Percentiles rank a stretch among this genome's conserved stretches.
These are phyloP conservation scores for Fusarium sp. DNA, from an alignment of 2,329 filamentous ascomycete species.

Conservation along the genomic window DNA sequence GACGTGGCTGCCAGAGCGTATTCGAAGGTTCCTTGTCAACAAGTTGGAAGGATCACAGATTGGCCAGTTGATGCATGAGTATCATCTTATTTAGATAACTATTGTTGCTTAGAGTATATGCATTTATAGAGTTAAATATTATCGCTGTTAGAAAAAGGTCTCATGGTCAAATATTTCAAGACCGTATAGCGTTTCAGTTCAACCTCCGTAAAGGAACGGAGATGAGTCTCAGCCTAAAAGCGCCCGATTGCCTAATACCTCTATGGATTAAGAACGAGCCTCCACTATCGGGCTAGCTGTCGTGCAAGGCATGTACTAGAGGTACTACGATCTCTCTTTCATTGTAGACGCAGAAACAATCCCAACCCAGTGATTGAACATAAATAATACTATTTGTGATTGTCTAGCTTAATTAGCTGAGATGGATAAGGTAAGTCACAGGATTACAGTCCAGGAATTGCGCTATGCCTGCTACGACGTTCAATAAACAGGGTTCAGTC, in stretches of 20 bases:
- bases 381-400: rapidly evolving
- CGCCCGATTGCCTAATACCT: no score
- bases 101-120: background rate
- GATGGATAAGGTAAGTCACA: rapidly evolving
- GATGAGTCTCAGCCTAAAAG: background rate
- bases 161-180: background rate
- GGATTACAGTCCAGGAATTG: background rate
- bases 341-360: rapidly evolving
- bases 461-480: no score
- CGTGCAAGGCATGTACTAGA: background rate
- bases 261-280: rapidly evolving
- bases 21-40: background rate
- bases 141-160: no score
- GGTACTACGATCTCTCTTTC: background rate
- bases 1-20: background rate
- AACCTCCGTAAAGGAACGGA: background rate
- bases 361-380: background rate
- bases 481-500: background rate
- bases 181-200: background rate
- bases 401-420: rapidly evolving
- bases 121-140: background rate
- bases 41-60: background rate
- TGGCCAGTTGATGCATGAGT: background rate
- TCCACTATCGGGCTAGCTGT: rapidly evolving
- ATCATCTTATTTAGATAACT: background rate